Evolutionary conservation across 441 rosid species (phyloP), one percentile per base, ranked within the genome.

Genomic region (Daphne laureola): DNA sequence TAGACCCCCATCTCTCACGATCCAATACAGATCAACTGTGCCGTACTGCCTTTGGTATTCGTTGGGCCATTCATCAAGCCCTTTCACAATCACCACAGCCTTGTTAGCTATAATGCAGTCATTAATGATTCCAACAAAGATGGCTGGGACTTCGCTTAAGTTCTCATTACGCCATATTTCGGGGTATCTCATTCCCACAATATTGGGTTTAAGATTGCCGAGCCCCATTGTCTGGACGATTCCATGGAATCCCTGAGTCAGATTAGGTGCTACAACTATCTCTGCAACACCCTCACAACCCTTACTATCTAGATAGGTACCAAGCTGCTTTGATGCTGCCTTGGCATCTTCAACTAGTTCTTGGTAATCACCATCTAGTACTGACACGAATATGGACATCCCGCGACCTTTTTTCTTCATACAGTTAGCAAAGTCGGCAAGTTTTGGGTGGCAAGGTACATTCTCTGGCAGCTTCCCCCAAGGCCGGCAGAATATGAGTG

Each of bases 321-420:
- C 75, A 14, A 90, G 84, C 63, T 83, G 87, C 79, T 75, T 86
- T 76, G 89, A 79, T 26, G 96, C 96, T 52, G 70, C 54, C 69
- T 83, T 90, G 1, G 97, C 97, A 60, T 83, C 91, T 81, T 87
- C 97, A 18, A 91, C 97, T 65, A 69, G 67, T 60, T 90, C 94
- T 53, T 83, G 87, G 71, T 90, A 90, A 68, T 87, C 91, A 27
- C 97, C 97, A 31, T 90, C 96, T 50, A 87, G 58, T 65, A 90
- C 84, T 2, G 96, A 82, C 51, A 90, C 79, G 23, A 90, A 90
- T 54, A 90, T 90, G 59, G 96, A 90, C 97, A 90, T 90, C 56
- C 97, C 97, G 14, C 96, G 88, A 26, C 97, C 97, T 73, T 90
- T 90, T 67, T 90, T 90, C 80, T 90, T 90, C 97, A 90, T 84